Percentiles rank a stretch among this genome's conserved stretches.
phyloP scores from a whole-genome alignment of 1,139 yeast species.

The Saccharomycopsis phalli region DNA sequence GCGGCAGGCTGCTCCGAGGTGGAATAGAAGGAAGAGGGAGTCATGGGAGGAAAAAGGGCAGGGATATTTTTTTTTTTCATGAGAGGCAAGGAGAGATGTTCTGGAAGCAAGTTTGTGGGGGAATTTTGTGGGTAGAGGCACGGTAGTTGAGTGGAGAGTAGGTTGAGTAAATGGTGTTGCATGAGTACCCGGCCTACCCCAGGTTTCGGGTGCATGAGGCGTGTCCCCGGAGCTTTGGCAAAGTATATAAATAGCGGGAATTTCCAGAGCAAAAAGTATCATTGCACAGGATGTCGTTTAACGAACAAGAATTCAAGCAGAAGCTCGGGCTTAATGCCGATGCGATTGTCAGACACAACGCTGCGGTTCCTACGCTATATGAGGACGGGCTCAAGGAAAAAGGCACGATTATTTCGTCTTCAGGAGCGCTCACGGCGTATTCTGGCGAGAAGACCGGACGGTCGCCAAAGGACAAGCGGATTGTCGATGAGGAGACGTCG shows the following conservation, averaged over 20 bases:
- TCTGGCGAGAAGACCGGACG: constrained; percentile 97
- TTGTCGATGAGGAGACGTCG: constrained; percentile 89
- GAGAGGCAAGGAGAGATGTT: too few species aligned
- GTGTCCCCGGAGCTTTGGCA: not conserved
- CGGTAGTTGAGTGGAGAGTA: too few species aligned
- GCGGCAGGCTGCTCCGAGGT: too few species aligned
- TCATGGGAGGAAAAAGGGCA: too few species aligned
- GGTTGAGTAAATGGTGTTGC: too few species aligned
- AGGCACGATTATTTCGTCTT: constrained; percentile 85
- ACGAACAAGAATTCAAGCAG: constrained; percentile 24
- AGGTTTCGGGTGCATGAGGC: too few species aligned
- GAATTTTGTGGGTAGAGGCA: too few species aligned
- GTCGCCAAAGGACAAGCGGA: constrained; percentile 97
- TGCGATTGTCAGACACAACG: constrained; percentile 56
- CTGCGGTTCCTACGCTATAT: constrained; percentile 87
- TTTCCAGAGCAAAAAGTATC: not conserved
- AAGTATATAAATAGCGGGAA: not conserved
- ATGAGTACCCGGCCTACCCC: too few species aligned
- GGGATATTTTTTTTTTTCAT: too few species aligned
- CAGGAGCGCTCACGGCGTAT: constrained; percentile 94
- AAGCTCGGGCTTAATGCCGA: constrained; percentile 30
- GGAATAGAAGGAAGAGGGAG: too few species aligned
- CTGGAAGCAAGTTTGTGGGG: too few species aligned
- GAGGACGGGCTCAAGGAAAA: constrained; percentile 88
- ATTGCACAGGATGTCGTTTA: constrained; percentile 15